Base-by-base conservation (phyloP, 495 filamentous ascomycete species). In the Evansstolkia leycettana region DNA sequence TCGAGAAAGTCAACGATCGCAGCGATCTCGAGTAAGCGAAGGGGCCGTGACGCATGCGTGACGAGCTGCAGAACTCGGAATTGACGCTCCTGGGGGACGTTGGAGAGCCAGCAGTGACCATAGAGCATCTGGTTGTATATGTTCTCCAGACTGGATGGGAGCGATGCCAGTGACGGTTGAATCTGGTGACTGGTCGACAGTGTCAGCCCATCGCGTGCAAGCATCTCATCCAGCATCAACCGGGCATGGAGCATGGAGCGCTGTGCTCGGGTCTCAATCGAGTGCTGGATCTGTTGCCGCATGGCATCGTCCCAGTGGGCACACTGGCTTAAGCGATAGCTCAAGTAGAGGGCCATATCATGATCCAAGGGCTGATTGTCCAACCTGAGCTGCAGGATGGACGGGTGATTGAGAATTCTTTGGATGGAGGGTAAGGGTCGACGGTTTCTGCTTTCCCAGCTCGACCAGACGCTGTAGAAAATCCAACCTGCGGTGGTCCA, bases 11-110 rank as follows among this genome's bases (percentile, higher is more conserved):
- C 46, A 10, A 65, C 34, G 35, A 64, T 46, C 9, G 52, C 52
- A 11, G 68, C 61, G 33, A 72, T 29, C 35, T 75, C 71, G 1
- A 70, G 45, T 5, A 72, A 48, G 19, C 69, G 67, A 5, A 73
- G 50, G 1, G 70, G 68, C 2, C 69, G 60, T 12, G 51, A 56
- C 2, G 69, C 50, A 41, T 72, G 69, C 0, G 64, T 73, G 14
- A 65, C 58, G 42, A 55, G 65, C 24, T 60, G 55, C 2, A 75
- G 41, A 11, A 75, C 50, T 1, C 56, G 41, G 3, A 58, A 23
- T 47, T 73, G 71, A 16, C 65, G 37, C 3, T 62, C 52, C 12
- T 48, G 32, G 2, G 57, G 37, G 0, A 67, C 47, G 14, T 49
- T 48, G 10, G 60, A 54, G 10, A 50, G 44, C 2, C 29, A 26